Conservation (phyloP, 495 filamentous ascomycete genomes). For the Neurospora sublineolata region DNA sequence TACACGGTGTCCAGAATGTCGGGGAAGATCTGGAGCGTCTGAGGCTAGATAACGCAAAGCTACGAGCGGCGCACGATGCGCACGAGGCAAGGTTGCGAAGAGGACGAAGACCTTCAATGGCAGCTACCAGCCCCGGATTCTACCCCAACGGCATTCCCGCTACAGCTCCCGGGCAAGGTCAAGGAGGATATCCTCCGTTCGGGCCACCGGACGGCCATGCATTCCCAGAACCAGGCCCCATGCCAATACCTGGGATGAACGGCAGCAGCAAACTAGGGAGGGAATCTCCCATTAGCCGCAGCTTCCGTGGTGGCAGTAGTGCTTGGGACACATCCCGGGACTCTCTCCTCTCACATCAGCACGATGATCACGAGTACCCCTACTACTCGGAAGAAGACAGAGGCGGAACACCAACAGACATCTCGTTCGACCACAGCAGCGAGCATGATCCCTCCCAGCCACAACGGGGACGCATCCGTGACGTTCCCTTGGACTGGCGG, state of each 20-base stretch:
- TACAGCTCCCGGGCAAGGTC: background rate
- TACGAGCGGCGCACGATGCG: background rate
- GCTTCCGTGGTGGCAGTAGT: background rate
- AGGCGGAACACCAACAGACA: background rate
- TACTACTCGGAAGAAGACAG: background rate
- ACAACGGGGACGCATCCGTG: background rate
- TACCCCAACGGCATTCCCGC: background rate
- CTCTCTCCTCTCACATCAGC: background rate
- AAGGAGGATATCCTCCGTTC: background rate
- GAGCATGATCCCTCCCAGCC: background rate
- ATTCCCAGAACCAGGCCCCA: background rate
- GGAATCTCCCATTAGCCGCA: background rate
- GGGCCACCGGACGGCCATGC: background rate
- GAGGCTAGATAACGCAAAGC: background rate
- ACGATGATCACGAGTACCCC: background rate
- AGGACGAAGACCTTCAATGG: background rate
- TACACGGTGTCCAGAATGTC: background rate
- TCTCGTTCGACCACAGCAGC: background rate
- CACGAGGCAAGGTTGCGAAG: background rate
- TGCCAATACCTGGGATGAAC: background rate
- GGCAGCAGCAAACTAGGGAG: background rate
- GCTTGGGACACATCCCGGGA: background rate
- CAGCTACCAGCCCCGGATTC: background rate
- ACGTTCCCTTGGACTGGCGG: background rate
- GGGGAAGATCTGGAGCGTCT: background rate